Percentiles rank a stretch among this genome's conserved stretches.
Evolutionary conservation across 2,329 filamentous ascomycete genomes (phyloP).

Genomic region (Fusarium bactridioides): DNA sequence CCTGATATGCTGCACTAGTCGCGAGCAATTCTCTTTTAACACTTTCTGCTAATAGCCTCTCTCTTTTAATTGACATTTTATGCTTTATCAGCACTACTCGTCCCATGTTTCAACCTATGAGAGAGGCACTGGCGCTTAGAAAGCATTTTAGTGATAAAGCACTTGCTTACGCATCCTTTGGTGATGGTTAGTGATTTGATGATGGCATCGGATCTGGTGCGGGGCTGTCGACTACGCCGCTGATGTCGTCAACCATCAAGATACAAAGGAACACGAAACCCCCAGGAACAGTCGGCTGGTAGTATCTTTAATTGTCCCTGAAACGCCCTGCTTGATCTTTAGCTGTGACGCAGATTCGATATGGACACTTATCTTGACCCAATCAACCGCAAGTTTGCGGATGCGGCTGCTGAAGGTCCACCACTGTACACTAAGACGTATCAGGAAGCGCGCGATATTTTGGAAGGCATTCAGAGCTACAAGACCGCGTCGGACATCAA

Average conservation of each 20-base stretch:
- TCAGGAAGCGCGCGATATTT: constrained; percentile 13
- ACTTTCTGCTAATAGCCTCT: background rate
- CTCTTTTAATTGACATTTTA: background rate
- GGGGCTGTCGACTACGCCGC: background rate
- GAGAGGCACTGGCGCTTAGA: background rate
- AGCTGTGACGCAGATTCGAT: accelerated
- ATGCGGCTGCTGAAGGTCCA: background rate
- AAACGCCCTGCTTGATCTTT: accelerated
- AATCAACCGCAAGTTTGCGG: constrained; percentile 6
- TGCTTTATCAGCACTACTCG: background rate
- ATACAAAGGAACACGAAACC: background rate
- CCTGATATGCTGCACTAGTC: background rate
- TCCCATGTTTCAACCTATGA: background rate
- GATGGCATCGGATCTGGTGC: background rate
- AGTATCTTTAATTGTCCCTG: accelerated
- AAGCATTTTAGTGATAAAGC: background rate
- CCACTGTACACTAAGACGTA: constrained; percentile 22
- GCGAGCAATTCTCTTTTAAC: background rate
- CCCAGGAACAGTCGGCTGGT: accelerated
- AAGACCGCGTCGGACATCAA: background rate
- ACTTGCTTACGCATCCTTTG: constrained; percentile 10
- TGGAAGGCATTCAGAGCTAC: constrained; percentile 20
- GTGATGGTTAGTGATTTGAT: background rate
- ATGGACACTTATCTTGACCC: constrained; percentile 24
- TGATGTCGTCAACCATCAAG: background rate